Conservation (phyloP, 148 eudicot genomes). For the Dysphania ambrosioides region DNA sequence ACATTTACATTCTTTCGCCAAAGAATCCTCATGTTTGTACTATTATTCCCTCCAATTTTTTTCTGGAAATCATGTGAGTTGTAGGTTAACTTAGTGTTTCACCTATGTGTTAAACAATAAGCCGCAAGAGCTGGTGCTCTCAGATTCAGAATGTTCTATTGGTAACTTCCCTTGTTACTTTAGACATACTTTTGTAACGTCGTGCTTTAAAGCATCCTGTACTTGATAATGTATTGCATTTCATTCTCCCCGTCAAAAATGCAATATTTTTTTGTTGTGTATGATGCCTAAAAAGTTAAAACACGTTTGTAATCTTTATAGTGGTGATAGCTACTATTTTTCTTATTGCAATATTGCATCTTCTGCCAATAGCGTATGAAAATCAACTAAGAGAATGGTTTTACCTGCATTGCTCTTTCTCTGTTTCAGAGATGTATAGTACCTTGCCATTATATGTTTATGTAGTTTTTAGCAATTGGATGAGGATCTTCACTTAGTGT, state of each 20-base stretch:
- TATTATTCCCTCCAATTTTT: not conserved
- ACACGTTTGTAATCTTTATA: too few species aligned
- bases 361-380: not conserved
- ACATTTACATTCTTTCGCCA: not conserved
- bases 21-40: not conserved
- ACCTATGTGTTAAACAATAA: not conserved
- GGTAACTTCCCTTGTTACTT: not conserved
- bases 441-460: not conserved
- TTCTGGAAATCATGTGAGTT: not conserved
- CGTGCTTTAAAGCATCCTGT: not conserved
- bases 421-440: not conserved
- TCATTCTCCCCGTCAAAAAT: not conserved
- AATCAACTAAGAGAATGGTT: not conserved
- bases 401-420: not conserved
- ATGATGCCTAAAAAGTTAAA: not conserved
- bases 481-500: not conserved
- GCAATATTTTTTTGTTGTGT: not conserved
- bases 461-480: not conserved
- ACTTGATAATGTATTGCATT: not conserved
- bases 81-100: not conserved
- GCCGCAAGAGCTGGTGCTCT: not conserved
- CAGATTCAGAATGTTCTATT: not conserved
- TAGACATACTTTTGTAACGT: not conserved
- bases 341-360: not conserved
- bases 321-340: not conserved